These are phyloP conservation scores for Gossypium turneri DNA, from an alignment of 345 rosid genomes.

Conservation along the genomic window DNA sequence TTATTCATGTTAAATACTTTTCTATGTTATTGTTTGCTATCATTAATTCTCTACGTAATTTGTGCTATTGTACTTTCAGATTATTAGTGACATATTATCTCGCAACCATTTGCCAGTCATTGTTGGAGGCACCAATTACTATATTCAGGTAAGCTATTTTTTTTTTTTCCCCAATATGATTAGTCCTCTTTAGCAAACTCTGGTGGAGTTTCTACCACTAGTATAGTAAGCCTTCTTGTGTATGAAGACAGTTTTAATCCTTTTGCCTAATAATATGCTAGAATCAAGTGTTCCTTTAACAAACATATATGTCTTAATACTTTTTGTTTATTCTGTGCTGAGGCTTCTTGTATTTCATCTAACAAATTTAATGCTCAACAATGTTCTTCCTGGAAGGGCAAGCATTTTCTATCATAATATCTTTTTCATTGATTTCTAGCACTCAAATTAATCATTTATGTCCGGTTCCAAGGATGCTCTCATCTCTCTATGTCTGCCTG, in stretches of 20 bases:
- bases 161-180: not conserved
- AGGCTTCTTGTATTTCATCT: not conserved
- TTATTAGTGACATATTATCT: conserved; percentile 60
- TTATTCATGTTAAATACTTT: conserved; percentile 2
- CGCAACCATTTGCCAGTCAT: conserved; percentile 73
- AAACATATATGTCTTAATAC: not conserved
- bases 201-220: not conserved
- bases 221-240: not conserved
- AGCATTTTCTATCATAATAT: not conserved
- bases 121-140: conserved; percentile 93
- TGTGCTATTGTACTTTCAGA: conserved; percentile 40
- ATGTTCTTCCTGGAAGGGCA: not conserved
- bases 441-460: not conserved
- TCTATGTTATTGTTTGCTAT: not conserved
- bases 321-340: not conserved
- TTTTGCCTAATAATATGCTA: not conserved
- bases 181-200: not conserved
- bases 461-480: not conserved
- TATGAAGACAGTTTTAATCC: not conserved
- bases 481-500: not conserved
- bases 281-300: not conserved
- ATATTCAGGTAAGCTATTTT: conserved; percentile 63
- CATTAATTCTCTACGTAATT: not conserved
- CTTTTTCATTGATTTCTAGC: not conserved
- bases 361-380: not conserved